Evolutionary conservation across 1,139 yeast genomes (phyloP).

Genomic region (Eremothecium coryli): DNA sequence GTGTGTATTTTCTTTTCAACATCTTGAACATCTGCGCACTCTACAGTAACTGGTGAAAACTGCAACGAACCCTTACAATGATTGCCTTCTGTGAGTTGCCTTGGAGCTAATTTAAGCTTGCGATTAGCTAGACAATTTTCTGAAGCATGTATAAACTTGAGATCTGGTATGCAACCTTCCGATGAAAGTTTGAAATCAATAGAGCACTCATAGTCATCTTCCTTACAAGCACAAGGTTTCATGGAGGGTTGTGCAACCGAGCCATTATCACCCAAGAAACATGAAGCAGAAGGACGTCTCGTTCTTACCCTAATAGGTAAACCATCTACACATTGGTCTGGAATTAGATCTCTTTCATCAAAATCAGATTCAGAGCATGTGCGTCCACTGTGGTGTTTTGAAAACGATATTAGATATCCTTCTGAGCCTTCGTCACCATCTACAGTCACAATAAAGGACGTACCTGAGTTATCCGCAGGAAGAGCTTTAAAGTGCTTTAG

Average conservation of each 20-base stretch:
- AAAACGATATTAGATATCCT: constrained; percentile 49
- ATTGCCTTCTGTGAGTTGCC: constrained; percentile 41
- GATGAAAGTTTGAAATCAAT: constrained; percentile 42
- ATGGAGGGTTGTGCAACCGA: constrained; percentile 49
- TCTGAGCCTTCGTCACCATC: constrained; percentile 5
- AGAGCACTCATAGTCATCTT: constrained; percentile 65
- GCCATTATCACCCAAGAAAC: constrained; percentile 55
- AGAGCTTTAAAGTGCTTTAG: constrained; percentile 48
- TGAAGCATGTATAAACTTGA: constrained; percentile 26
- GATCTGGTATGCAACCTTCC: constrained; percentile 50
- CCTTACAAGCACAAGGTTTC: constrained; percentile 58
- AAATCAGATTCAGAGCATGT: constrained; percentile 50
- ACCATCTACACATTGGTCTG: constrained; percentile 65
- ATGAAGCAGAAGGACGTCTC: constrained; percentile 59
- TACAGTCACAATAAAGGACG: constrained; percentile 47
- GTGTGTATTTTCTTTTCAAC: constrained; percentile 20
- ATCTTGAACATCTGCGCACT: constrained; percentile 22
- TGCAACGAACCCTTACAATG: constrained; percentile 32
- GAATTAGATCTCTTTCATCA: constrained; percentile 53
- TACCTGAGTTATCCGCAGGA: constrained; percentile 62
- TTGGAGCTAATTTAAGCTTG: constrained; percentile 18
- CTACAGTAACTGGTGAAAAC: constrained; percentile 23
- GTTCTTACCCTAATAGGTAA: constrained; percentile 57
- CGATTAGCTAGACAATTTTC: constrained; percentile 29
- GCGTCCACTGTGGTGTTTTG: constrained; percentile 44